Base-by-base conservation (phyloP, 2,329 filamentous ascomycete genomes). In the Hymenoscyphus occultus region DNA sequence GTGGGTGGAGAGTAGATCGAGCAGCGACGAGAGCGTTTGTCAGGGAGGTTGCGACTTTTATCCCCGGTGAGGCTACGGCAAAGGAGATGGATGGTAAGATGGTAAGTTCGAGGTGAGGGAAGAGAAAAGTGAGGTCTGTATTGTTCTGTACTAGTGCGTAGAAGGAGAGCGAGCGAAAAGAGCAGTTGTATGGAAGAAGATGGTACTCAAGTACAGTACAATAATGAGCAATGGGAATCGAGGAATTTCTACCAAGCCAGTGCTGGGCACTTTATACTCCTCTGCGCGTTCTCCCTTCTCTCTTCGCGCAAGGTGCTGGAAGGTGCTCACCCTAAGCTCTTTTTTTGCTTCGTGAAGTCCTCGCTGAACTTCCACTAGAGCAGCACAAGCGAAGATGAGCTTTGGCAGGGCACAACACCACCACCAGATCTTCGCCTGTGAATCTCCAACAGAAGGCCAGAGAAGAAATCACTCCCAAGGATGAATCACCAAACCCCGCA, bases 381-480 rank as follows among this genome's bases (percentile, higher is more conserved):
- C 12, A 59, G 39, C 63, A 71, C 68, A 69, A 45, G 57, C 35
- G 40, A 66, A 64, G 68, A 70, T 71, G 32, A 4, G 54, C n/a
- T 64, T 67, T 65, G n/a, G 66, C 65, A 60, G 67, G 61, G 54
- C 40, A 57, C 57, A 63, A 54, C 69, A 69, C 58, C 67, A 64
- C 68, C 69, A 67, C 7, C 19, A 40, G 14, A 71, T 71, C 71
- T 64, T 2, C 1, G 63, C 48, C 31, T 64, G 70, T 70, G 66
- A 28, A 40, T 63, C 39, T 45, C 19, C 1, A 54, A 19, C 28
- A 9, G 32, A 42, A 51, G 6, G 32, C 56, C 64, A 58, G 60
- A 66, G 31, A 32, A 48, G 42, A 28, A 28, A 28, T 54, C 48
- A 54, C 10, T 56, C 62, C 13, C 63, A 61, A 51, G 14, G 64